A percentile compares a stretch with the other conserved stretches of the same genome.
Conservation (phyloP, 2,329 filamentous ascomycete genomes). For the Emmonsia crescens region DNA sequence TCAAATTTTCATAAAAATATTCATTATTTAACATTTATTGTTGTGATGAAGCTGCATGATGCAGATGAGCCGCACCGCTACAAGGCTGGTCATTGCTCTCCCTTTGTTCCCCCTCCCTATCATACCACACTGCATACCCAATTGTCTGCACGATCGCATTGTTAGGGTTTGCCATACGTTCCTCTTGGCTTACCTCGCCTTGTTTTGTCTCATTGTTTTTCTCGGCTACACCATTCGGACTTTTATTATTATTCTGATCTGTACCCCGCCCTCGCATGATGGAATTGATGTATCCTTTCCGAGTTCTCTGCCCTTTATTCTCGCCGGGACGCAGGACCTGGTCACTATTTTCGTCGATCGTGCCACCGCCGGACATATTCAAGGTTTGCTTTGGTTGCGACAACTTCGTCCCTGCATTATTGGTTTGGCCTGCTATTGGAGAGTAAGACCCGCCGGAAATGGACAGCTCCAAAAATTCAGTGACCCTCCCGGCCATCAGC, state of each 20-base stretch:
- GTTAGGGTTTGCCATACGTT: conserved; percentile 14
- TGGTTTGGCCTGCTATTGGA: background rate
- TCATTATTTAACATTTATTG: background rate
- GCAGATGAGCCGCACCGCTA: background rate
- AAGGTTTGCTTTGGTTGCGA: background rate
- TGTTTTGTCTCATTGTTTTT: conserved; percentile 1
- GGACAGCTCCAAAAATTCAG: conserved; percentile 14
- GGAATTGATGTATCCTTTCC: background rate
- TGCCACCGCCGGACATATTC: background rate
- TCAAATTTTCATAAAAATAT: background rate
- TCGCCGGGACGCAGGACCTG: background rate
- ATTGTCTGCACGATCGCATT: conserved; percentile 17
- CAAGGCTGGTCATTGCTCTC: background rate
- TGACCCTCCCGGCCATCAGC: conserved; percentile 16
- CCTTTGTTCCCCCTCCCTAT: conserved; percentile 9
- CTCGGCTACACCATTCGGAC: background rate
- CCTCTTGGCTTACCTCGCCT: background rate
- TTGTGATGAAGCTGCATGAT: background rate
- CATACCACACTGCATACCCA: conserved; percentile 17
- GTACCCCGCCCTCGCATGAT: background rate
- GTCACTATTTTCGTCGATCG: background rate
- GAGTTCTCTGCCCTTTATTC: background rate
- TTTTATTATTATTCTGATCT: background rate
- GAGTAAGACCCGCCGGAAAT: conserved; percentile 8
- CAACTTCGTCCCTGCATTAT: background rate